These are phyloP conservation scores for Penicillium brevicompactum DNA, from an alignment of 2,329 filamentous ascomycete species.

Conservation along the genomic window DNA sequence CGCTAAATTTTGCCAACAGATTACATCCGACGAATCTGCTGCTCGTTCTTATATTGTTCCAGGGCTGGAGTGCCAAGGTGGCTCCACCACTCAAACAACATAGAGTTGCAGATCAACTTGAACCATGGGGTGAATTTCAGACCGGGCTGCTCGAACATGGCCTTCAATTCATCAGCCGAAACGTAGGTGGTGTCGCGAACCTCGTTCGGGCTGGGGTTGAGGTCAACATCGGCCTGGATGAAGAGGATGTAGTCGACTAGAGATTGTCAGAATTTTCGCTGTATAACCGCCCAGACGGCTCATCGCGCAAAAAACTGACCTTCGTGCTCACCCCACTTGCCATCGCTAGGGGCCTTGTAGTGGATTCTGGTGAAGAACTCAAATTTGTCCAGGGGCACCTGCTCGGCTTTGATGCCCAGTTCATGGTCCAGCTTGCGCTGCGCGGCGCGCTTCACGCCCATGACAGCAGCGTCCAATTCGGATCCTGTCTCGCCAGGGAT, in stretches of 20 bases:
- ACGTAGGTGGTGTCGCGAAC: conserved; percentile 85
- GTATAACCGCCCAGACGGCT: neutral
- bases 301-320: conserved; percentile 58
- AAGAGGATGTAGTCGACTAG: conserved; percentile 95
- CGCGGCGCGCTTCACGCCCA: conserved; percentile 87
- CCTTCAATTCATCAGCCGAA: conserved; percentile 75
- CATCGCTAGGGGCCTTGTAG: conserved; percentile 95
- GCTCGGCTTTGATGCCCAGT: conserved; percentile 83
- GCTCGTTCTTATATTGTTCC: conserved; percentile 83
- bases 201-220: conserved; percentile 83
- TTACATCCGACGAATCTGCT: conserved; percentile 82
- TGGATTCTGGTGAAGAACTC: conserved; percentile 95
- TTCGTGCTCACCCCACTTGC: conserved; percentile 98
- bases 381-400: conserved; percentile 90
- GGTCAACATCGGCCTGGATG: conserved; percentile 89
- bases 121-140: conserved; percentile 98
- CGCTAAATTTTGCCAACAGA: neutral
- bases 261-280: neutral
- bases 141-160: conserved; percentile 77
- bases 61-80: conserved; percentile 74
- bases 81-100: conserved; percentile 98
- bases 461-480: conserved; percentile 75
- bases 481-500: conserved; percentile 89
- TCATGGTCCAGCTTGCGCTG: conserved; percentile 94
- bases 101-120: conserved; percentile 95